Evolutionary conservation across 768 basidiomycete genomes (phyloP).

Genomic region (Galerina sulciceps): DNA sequence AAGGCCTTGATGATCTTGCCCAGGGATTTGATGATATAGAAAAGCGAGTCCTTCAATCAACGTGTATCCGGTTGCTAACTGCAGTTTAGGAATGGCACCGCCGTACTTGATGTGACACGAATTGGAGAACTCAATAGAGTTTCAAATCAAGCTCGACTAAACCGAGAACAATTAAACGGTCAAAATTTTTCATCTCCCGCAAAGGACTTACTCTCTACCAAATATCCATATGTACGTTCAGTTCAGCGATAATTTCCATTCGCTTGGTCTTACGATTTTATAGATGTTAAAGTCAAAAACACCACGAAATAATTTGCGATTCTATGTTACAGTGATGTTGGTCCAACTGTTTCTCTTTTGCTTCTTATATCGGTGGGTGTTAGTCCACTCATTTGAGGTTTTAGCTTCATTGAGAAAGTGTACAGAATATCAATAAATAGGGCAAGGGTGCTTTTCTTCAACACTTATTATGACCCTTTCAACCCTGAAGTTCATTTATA

Average conservation of each 20-base stretch:
- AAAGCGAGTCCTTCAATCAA: constrained; percentile 41
- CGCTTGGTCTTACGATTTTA: neutral
- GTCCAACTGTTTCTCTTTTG: constrained; percentile 51
- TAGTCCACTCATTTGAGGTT: neutral
- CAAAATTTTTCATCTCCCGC: neutral
- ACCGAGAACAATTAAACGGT: constrained; percentile 33
- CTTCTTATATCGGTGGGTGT: constrained; percentile 62
- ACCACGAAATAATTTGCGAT: constrained; percentile 15
- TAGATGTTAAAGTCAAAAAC: neutral
- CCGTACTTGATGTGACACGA: constrained; percentile 39
- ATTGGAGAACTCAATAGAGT: constrained; percentile 54
- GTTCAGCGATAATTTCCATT: neutral
- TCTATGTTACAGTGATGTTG: constrained; percentile 24
- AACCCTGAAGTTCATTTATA: constrained; percentile 71
- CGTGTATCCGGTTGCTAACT: neutral
- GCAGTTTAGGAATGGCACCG: constrained; percentile 11
- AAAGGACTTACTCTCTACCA: neutral
- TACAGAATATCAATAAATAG: constrained; percentile 49
- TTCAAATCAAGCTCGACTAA: constrained; percentile 55
- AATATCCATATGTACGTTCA: neutral
- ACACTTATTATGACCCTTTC: constrained; percentile 80
- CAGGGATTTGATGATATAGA: constrained; percentile 62
- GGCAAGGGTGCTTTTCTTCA: constrained; percentile 65
- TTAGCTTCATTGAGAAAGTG: constrained; percentile 9
- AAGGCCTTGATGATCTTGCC: constrained; percentile 60